These are phyloP conservation scores for Eucalyptus victrix DNA, from an alignment of 345 rosid genomes.

Conservation along the genomic window DNA sequence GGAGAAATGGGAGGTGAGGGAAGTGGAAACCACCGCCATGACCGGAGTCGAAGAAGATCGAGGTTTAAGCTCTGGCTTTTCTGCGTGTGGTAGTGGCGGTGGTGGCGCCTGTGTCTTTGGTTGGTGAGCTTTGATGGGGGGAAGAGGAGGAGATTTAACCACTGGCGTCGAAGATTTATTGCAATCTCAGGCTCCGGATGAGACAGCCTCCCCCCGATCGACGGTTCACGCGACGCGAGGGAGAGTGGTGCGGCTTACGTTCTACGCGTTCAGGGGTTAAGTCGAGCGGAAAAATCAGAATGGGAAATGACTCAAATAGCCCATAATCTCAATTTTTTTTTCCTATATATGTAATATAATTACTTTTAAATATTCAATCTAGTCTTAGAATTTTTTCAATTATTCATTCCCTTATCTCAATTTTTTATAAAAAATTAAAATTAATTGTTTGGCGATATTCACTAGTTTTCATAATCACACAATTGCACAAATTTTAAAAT, in stretches of 20 bases:
- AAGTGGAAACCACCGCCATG: constrained; percentile 58
- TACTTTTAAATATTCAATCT: not conserved
- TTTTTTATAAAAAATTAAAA: no score
- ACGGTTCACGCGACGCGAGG: not conserved
- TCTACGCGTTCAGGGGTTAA: not conserved
- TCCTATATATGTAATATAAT: no score
- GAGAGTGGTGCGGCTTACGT: not conserved
- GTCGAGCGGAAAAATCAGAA: no score
- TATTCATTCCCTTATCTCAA: fast-evolving
- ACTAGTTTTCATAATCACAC: not conserved
- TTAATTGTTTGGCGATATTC: fast-evolving
- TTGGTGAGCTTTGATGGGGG: not conserved
- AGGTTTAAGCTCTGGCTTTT: not conserved
- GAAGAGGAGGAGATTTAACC: not conserved
- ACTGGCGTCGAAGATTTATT: not conserved
- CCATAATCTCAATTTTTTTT: no score
- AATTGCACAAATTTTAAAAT: no score
- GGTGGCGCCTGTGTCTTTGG: not conserved
- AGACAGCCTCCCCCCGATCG: not conserved
- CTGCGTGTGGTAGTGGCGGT: not conserved
- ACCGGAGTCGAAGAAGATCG: not conserved
- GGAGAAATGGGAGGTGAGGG: constrained; percentile 23
- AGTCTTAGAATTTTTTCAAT: no score
- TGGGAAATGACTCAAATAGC: no score
- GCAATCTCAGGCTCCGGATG: not conserved